A percentile compares a stretch with the other conserved stretches of the same genome.
These are phyloP conservation scores for Dactylellina sp. DNA, from an alignment of 2,329 filamentous ascomycete species.

Conservation along the genomic window DNA sequence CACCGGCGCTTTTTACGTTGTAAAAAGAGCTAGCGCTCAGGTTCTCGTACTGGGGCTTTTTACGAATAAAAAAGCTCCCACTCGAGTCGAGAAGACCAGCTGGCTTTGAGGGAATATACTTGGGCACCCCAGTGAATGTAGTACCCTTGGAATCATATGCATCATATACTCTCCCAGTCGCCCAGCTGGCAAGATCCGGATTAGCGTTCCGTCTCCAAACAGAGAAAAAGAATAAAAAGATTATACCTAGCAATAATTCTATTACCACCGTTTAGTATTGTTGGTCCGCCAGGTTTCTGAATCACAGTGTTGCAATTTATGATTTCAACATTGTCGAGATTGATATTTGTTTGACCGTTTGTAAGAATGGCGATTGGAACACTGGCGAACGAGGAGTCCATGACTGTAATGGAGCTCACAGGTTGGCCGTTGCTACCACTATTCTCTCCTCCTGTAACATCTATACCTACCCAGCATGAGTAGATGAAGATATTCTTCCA, in stretches of 20 bases:
- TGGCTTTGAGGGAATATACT: slow-evolving; percentile 66
- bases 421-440: slow-evolving; percentile 29
- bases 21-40: slow-evolving; percentile 71
- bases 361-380: slow-evolving; percentile 82
- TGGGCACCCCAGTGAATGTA: slow-evolving; percentile 75
- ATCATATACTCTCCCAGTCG: slow-evolving; percentile 77
- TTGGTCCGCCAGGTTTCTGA: slow-evolving; percentile 69
- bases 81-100: slow-evolving; percentile 15
- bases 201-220: no score
- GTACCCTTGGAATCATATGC: slow-evolving; percentile 74
- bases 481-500: slow-evolving; percentile 68
- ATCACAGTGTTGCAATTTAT: slow-evolving; percentile 68
- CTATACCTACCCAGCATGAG: slow-evolving; percentile 69
- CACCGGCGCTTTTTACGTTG: slow-evolving; percentile 73
- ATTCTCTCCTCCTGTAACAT: slow-evolving; percentile 64
- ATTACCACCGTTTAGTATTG: slow-evolving; percentile 76
- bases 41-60: slow-evolving; percentile 86
- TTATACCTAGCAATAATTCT: slow-evolving; percentile 68
- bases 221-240: no score
- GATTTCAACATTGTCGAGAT: slow-evolving; percentile 76
- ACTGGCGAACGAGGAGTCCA: slow-evolving; percentile 82
- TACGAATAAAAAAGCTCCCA: slow-evolving; percentile 72
- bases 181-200: no score
- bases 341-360: slow-evolving; percentile 68
- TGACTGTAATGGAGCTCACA: slow-evolving; percentile 84